A percentile compares a stretch with the other conserved stretches of the same genome.
phyloP scores from a whole-genome alignment of 148 eudicot genomes.

The Vaccinium corymbosum region DNA sequence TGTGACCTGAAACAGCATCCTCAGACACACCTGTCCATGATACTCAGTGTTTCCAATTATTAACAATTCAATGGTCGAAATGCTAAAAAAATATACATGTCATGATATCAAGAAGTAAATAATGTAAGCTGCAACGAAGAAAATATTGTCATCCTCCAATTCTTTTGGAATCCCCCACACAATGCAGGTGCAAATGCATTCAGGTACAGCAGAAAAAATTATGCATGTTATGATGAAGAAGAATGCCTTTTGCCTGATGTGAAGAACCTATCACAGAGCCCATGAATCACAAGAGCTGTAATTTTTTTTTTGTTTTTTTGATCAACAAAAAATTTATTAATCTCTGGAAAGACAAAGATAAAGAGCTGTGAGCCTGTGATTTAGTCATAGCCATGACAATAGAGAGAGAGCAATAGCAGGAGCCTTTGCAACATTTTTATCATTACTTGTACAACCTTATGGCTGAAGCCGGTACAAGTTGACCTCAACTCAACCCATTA shows the following conservation, averaged over 20 bases:
- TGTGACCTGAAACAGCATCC: slow-evolving; percentile 98
- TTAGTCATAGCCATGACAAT: neutral
- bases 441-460: neutral
- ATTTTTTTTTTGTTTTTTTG: too few relatives aligned
- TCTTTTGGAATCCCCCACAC: neutral
- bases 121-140: slow-evolving; percentile 4
- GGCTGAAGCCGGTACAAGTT: neutral
- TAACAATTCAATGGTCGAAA: neutral
- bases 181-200: neutral
- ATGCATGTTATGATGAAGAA: neutral
- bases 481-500: neutral
- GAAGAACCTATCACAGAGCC: neutral
- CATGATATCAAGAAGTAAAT: slow-evolving; percentile 1
- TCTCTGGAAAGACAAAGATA: too few relatives aligned
- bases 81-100: neutral
- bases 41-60: slow-evolving; percentile 6
- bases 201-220: neutral
- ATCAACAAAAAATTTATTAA: too few relatives aligned
- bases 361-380: neutral
- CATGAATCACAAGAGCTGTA: neutral
- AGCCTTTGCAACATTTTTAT: neutral
- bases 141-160: neutral
- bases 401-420: slow-evolving; percentile 5
- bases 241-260: neutral
- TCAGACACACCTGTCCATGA: slow-evolving; percentile 78